Evolutionary conservation across 2,329 filamentous ascomycete species (phyloP).

Genomic region (Neopestalotiopsis clavispora): DNA sequence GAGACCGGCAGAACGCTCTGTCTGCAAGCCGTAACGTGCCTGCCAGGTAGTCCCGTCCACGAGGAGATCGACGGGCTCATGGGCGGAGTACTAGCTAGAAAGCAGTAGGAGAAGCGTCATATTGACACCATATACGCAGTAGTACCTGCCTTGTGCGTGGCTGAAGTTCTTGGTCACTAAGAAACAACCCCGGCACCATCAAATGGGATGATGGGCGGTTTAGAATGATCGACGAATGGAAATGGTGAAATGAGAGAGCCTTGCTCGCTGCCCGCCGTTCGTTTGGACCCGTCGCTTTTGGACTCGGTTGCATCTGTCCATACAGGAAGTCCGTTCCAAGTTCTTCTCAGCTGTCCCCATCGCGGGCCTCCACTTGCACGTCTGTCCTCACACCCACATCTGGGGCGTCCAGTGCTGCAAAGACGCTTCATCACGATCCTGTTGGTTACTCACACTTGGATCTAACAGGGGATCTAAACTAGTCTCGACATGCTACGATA

Average conservation of each 20-base stretch:
- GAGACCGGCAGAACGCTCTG: conserved; percentile 7
- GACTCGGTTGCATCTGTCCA: conserved; percentile 1
- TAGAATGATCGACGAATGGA: neutral
- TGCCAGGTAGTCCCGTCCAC: neutral
- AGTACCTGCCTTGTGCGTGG: neutral
- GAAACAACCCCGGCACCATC: neutral
- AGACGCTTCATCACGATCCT: neutral
- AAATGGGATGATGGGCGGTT: neutral
- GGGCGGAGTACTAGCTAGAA: conserved; percentile 13
- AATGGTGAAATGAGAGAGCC: neutral
- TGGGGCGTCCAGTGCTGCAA: neutral
- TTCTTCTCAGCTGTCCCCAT: conserved; percentile 3
- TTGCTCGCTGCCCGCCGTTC: neutral
- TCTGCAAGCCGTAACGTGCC: neutral
- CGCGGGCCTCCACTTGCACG: neutral
- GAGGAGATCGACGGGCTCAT: neutral
- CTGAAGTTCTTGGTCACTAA: neutral
- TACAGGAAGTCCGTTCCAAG: conserved; percentile 8
- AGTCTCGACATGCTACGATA: conserved; percentile 7
- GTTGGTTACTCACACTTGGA: conserved; percentile 4
- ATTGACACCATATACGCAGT: neutral
- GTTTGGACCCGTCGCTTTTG: neutral
- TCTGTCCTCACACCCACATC: conserved; percentile 1
- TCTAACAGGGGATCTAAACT: conserved; percentile 7
- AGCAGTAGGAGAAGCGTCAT: conserved; percentile 7